Evolutionary conservation across 805 yeast genomes (phyloP).

Genomic region (Sungouiozyma ichnusensis): DNA sequence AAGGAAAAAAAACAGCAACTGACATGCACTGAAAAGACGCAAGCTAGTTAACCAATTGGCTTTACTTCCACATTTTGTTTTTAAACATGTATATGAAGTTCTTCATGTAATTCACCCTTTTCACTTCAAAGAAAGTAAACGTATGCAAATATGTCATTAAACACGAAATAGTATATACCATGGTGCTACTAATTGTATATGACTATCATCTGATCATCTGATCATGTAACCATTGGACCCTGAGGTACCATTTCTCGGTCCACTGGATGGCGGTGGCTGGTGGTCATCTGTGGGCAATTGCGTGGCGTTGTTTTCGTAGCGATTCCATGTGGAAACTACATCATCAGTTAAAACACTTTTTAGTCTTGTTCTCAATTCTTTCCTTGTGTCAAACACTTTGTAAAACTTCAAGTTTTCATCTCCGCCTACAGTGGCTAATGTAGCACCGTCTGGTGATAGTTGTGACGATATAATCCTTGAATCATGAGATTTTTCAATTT

Average conservation of each 20-base stretch:
- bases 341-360: conserved; percentile 16
- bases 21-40: too few species aligned
- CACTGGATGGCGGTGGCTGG: not conserved
- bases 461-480: conserved; percentile 75
- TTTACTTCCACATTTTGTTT: not conserved
- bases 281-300: not conserved
- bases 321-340: conserved; percentile 1
- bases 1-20: too few species aligned
- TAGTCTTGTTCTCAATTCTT: conserved; percentile 29
- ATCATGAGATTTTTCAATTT: conserved; percentile 78
- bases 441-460: conserved; percentile 80
- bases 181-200: too few species aligned
- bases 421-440: conserved; percentile 89
- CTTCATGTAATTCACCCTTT: not conserved
- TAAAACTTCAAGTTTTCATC: conserved; percentile 95
- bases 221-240: conserved; percentile 5
- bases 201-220: too few species aligned
- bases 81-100: not conserved
- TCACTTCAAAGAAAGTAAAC: not conserved
- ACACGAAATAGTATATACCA: not conserved
- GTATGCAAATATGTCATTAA: not conserved
- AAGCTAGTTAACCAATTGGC: too few species aligned
- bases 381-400: conserved; percentile 65
- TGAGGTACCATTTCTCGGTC: conserved; percentile 5
- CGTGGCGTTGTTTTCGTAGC: not conserved